Evolutionary conservation across 345 rosid genomes (phyloP), one percentile per base, ranked within the genome.

Genomic region (Aurinia saxatilis): DNA sequence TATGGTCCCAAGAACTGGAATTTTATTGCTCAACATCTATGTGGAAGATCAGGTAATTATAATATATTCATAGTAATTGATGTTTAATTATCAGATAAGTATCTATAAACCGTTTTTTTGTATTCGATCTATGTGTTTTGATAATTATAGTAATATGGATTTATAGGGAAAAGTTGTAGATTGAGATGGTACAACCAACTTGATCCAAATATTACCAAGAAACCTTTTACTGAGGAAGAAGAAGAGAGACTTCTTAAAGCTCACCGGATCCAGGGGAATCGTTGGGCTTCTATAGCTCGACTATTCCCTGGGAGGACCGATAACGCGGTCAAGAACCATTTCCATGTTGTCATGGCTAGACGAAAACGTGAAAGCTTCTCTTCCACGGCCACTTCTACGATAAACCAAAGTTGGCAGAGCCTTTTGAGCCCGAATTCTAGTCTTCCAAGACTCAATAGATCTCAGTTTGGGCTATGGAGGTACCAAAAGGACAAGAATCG

Each of bases 161-260:
- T 31, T 18, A 25, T 61, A 84, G 87, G 90, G 59, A 84, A 84
- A 69, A 84, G 90, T 16, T 84, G 87, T 71, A 80, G 90, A 73
- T 75, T 84, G 78, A 84, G 90, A 60, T 84, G 90, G 90, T 84
- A 66, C 54, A 84, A 84, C 63, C 90, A 84, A 73, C 75, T 84
- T n/a, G 90, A 84, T 71, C 90, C 90, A 25, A 75, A 75, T 38
- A 84, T 84, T 79, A 84, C 81, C 47, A 68, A 77, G 61, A 73
- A 74, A 10, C 90, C 87, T 0, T 84, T 84, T 57, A 78, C 85
- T 4, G 82, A 82, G 51, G 83, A 82, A 42, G 90, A 82, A 73
- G 90, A 84, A 61, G 83, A 78, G 51, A 71, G 79, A 52, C 81
- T 84, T 0, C 76, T 84, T 8, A 73, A 69, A 17, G 84, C 83